A percentile compares a stretch with the other conserved stretches of the same genome.
These are phyloP conservation scores for Silene conica DNA, from an alignment of 148 eudicot species.

Conservation along the genomic window DNA sequence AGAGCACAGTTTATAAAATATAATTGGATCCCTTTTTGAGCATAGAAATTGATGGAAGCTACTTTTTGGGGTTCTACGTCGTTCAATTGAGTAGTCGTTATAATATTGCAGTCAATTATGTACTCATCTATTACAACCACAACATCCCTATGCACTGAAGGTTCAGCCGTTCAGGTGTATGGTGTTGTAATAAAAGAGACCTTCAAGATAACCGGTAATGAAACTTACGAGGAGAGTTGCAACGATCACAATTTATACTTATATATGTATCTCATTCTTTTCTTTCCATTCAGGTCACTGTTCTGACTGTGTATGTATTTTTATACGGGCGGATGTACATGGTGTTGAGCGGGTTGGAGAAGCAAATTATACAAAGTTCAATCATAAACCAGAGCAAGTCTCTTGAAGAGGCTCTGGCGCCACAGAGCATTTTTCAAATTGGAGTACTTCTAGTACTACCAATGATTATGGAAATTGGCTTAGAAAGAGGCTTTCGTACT, in stretches of 20 bases:
- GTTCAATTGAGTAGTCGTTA: neutral
- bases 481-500: slow-evolving; percentile 88
- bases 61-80: neutral
- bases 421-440: slow-evolving; percentile 79
- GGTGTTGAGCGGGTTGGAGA: slow-evolving; percentile 92
- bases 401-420: slow-evolving; percentile 80
- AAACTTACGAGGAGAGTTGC: neutral
- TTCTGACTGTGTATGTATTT: slow-evolving; percentile 73
- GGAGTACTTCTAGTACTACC: slow-evolving; percentile 84
- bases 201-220: neutral
- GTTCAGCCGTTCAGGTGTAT: neutral
- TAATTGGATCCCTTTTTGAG: neutral
- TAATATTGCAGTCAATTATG: neutral
- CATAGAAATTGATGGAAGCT: neutral
- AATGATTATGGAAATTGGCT: slow-evolving; percentile 96
- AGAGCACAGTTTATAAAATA: neutral
- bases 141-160: neutral
- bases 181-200: neutral
- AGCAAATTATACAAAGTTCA: slow-evolving; percentile 55
- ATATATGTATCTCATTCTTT: slow-evolving; percentile 4
- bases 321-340: slow-evolving; percentile 78
- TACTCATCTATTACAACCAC: neutral
- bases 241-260: neutral
- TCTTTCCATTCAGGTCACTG: slow-evolving; percentile 65
- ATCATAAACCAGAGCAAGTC: slow-evolving; percentile 47